Percentiles rank a stretch among this genome's conserved stretches.
Conservation (phyloP, 345 rosid species). For the Lepidium africanum region DNA sequence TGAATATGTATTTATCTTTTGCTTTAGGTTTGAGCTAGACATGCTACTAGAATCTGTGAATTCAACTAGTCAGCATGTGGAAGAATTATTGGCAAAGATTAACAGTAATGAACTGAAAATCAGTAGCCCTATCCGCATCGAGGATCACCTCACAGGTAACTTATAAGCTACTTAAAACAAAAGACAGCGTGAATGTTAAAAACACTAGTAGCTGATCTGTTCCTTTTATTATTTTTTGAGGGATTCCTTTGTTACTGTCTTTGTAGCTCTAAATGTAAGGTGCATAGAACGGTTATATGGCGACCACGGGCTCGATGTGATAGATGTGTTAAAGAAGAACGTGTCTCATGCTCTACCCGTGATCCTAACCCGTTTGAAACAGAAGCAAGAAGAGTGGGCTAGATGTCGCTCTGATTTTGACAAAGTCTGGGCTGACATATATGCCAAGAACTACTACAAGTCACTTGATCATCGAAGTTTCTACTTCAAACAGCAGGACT, state of each 20-base stretch:
- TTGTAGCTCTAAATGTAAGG: slow-evolving; percentile 72
- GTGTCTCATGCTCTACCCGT: slow-evolving; percentile 74
- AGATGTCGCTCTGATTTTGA: slow-evolving; percentile 83
- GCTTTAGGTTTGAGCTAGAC: slow-evolving; percentile 84
- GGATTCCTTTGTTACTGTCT: slow-evolving; percentile 15
- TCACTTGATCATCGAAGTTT: slow-evolving; percentile 91
- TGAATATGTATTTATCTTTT: background rate
- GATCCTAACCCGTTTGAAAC: slow-evolving; percentile 81
- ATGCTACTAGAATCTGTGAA: slow-evolving; percentile 86
- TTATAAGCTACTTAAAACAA: background rate
- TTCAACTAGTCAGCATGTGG: slow-evolving; percentile 66
- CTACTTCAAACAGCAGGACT: slow-evolving; percentile 93
- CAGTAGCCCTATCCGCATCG: slow-evolving; percentile 44
- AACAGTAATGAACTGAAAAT: slow-evolving; percentile 47
- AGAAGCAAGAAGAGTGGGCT: slow-evolving; percentile 95
- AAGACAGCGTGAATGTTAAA: background rate
- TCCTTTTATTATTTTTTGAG: background rate
- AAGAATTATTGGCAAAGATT: slow-evolving; percentile 66
- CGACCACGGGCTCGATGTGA: slow-evolving; percentile 90
- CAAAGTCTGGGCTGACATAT: slow-evolving; percentile 92
- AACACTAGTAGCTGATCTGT: background rate
- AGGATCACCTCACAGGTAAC: slow-evolving; percentile 76
- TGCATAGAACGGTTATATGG: slow-evolving; percentile 88
- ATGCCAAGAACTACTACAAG: slow-evolving; percentile 86
- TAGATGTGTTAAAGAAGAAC: slow-evolving; percentile 76